Evolutionary conservation across 2,329 filamentous ascomycete genomes (phyloP).

Genomic region (Colletotrichum shisoi): DNA sequence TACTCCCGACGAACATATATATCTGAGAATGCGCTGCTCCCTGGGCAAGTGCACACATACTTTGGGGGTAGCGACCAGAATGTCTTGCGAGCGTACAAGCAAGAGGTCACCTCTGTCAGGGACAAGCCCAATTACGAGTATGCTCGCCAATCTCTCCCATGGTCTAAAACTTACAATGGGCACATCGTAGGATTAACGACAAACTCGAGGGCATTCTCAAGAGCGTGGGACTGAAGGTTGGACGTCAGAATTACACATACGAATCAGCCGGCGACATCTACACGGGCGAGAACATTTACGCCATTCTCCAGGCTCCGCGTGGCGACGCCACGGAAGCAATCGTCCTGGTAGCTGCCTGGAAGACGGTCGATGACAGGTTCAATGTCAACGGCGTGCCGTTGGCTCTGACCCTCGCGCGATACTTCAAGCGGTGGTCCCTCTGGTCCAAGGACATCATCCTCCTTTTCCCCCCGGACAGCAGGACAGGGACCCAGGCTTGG

Average conservation of each 20-base stretch:
- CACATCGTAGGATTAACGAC: slow-evolving; percentile 64
- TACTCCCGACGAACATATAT: slow-evolving; percentile 95
- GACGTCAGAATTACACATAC: slow-evolving; percentile 88
- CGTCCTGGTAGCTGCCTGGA: slow-evolving; percentile 89
- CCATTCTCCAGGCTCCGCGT: slow-evolving; percentile 88
- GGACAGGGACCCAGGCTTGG: slow-evolving; percentile 92
- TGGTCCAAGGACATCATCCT: slow-evolving; percentile 99
- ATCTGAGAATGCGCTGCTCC: slow-evolving; percentile 94
- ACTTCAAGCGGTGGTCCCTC: slow-evolving; percentile 96
- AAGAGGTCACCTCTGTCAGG: slow-evolving; percentile 75
- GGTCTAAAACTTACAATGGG: slow-evolving; percentile 1
- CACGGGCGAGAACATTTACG: slow-evolving; percentile 89
- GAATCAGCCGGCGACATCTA: slow-evolving; percentile 76
- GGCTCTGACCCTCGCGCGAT: slow-evolving; percentile 84
- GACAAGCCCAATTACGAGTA: slow-evolving; percentile 63
- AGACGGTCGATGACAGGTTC: slow-evolving; percentile 76
- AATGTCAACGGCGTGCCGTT: slow-evolving; percentile 90
- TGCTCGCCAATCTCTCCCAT: slow-evolving; percentile 37
- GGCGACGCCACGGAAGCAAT: slow-evolving; percentile 98
- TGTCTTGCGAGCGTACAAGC: slow-evolving; percentile 86
- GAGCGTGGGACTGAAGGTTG: slow-evolving; percentile 84
- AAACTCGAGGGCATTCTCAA: slow-evolving; percentile 78
- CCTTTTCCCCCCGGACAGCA: slow-evolving; percentile 86
- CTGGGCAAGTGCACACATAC: slow-evolving; percentile 96
- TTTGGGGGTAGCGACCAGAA: slow-evolving; percentile 97